Conservation (phyloP, 345 rosid genomes). For the Eucalyptus cloeziana region DNA sequence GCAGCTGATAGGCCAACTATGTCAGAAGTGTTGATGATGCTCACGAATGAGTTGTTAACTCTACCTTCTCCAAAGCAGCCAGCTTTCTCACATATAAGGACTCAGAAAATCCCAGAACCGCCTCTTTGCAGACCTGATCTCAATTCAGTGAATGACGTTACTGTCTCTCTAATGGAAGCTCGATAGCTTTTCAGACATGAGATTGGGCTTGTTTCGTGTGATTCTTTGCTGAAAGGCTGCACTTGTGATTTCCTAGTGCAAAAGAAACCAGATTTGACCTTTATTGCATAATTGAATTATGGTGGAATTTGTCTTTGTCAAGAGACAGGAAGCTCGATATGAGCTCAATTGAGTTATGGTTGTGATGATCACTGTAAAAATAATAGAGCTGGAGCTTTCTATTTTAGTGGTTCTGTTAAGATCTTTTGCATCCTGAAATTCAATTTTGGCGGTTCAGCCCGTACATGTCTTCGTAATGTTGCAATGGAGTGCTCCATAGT, state of each 20-base stretch:
- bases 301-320: not conserved
- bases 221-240: not conserved
- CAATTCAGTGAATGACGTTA: not conserved
- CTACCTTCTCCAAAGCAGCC: slow-evolving; percentile 8
- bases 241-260: not conserved
- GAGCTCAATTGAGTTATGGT: not conserved
- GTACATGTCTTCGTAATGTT: not conserved
- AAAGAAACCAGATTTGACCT: not conserved
- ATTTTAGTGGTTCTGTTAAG: not conserved
- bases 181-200: not conserved
- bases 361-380: not conserved
- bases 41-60: not conserved
- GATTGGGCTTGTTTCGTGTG: not conserved
- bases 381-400: not conserved
- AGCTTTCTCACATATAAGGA: not conserved
- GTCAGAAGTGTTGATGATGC: slow-evolving; percentile 6
- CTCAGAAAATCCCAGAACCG: not conserved
- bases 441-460: not conserved
- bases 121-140: not conserved
- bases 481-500: not conserved
- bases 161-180: not conserved
- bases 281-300: not conserved
- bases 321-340: not conserved
- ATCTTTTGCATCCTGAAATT: not conserved
- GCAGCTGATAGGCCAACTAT: slow-evolving; percentile 13